Evolutionary conservation across 2,329 filamentous ascomycete genomes (phyloP).

Genomic region (Alternaria dauci): DNA sequence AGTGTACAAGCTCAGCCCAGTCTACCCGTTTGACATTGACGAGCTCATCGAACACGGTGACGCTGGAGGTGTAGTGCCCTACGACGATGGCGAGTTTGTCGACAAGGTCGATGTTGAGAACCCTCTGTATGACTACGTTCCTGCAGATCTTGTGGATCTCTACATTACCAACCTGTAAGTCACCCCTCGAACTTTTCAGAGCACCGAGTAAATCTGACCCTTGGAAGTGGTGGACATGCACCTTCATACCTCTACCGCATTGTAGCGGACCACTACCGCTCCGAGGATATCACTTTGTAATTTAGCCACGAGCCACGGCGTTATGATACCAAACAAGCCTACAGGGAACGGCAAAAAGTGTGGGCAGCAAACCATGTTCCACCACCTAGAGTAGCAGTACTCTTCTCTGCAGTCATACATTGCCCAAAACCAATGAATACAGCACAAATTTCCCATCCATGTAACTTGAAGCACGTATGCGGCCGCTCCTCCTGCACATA

Average conservation of each 20-base stretch:
- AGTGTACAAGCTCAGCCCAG: slow-evolving; percentile 91
- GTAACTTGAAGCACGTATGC: background rate
- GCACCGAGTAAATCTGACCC: slow-evolving; percentile 19
- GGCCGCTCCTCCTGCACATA: slow-evolving; percentile 7
- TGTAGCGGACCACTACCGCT: slow-evolving; percentile 77
- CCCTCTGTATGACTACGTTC: slow-evolving; percentile 83
- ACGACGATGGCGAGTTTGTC: slow-evolving; percentile 80
- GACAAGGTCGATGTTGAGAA: slow-evolving; percentile 80
- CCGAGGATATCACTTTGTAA: slow-evolving; percentile 70
- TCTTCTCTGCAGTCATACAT: background rate
- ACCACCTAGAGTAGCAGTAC: background rate
- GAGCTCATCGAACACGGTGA: slow-evolving; percentile 87
- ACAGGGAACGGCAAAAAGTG: background rate
- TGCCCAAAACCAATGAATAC: background rate
- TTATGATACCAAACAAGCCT: slow-evolving; percentile 9
- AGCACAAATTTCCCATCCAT: background rate
- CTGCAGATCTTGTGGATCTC: slow-evolving; percentile 76
- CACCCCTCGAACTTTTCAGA: slow-evolving; percentile 21
- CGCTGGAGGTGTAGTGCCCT: slow-evolving; percentile 77
- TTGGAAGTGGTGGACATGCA: slow-evolving; percentile 68
- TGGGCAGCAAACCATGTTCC: background rate
- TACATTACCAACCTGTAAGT: slow-evolving; percentile 87
- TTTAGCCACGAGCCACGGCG: slow-evolving; percentile 1
- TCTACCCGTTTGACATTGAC: slow-evolving; percentile 84
- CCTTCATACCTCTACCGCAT: slow-evolving; percentile 77